phyloP scores from a whole-genome alignment of 139 green algal species.

The Chlamydomonas incerta region DNA sequence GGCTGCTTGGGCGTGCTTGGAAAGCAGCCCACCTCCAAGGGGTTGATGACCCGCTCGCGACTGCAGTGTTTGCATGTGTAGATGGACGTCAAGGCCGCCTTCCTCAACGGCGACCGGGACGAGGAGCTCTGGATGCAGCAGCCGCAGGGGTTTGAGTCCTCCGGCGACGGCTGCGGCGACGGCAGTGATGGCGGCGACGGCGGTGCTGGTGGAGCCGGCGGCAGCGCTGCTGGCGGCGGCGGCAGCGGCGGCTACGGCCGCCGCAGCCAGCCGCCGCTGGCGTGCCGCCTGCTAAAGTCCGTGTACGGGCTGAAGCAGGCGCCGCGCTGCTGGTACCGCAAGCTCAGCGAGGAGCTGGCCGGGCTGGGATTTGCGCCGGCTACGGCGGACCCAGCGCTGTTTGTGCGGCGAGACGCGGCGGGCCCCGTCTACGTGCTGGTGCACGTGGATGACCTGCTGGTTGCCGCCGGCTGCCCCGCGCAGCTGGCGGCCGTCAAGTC shows the following conservation, averaged over 20 bases:
- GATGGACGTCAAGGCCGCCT: background rate
- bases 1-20: background rate
- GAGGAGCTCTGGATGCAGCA: slow-evolving; percentile 58
- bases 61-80: background rate
- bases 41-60: background rate
- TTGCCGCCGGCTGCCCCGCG: background rate
- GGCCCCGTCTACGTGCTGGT: slow-evolving; percentile 24
- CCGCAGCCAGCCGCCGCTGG: too few relatives aligned
- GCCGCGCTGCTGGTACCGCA: slow-evolving; percentile 48
- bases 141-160: slow-evolving; percentile 38
- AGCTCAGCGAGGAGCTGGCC: slow-evolving; percentile 32
- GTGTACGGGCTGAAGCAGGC: slow-evolving; percentile 63
- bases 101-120: slow-evolving; percentile 49
- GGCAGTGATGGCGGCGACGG: too few relatives aligned
- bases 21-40: slow-evolving; percentile 9
- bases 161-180: too few relatives aligned
- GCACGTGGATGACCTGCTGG: slow-evolving; percentile 43
- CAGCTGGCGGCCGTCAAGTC: background rate
- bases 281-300: slow-evolving; percentile 45
- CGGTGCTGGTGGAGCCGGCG: too few relatives aligned
- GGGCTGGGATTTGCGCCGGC: slow-evolving; percentile 43
- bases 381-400: slow-evolving; percentile 43
- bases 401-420: background rate
- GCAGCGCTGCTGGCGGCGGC: too few relatives aligned
- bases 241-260: background rate